Conservation (phyloP, 371 early-diverging fungal genomes). For the Mucor racemosus region DNA sequence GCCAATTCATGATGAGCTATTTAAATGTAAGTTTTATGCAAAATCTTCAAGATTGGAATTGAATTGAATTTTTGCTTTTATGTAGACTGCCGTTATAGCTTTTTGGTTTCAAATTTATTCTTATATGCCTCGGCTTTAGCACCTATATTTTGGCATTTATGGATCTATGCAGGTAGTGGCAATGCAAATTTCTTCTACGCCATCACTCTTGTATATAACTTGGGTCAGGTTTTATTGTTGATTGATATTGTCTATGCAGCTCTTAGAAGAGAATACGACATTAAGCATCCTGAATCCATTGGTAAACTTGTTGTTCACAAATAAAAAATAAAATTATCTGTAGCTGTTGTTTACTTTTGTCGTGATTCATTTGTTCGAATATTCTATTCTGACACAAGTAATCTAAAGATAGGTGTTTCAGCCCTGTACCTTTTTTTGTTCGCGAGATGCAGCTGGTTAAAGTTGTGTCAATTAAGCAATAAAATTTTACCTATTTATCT, state of each 20-base stretch:
- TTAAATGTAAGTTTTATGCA: constrained; percentile 72
- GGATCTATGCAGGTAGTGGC: constrained; percentile 93
- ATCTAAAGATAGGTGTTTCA: no score
- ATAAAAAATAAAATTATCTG: constrained; percentile 21
- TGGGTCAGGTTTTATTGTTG: constrained; percentile 82
- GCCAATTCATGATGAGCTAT: constrained; percentile 79
- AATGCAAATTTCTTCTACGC: constrained; percentile 98
- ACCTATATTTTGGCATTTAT: constrained; percentile 92
- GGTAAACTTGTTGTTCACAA: constrained; percentile 65
- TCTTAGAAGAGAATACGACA: constrained; percentile 80
- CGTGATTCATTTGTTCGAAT: no score
- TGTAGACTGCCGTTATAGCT: constrained; percentile 73
- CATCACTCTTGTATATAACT: constrained; percentile 87
- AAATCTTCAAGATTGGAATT: not conserved
- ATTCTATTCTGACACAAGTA: no score
- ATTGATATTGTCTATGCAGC: constrained; percentile 80
- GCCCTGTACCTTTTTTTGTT: no score
- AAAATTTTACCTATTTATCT: no score
- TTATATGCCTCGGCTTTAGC: constrained; percentile 77
- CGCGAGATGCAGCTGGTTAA: no score
- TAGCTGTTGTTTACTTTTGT: no score
- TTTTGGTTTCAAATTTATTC: constrained; percentile 67
- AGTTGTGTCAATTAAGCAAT: no score
- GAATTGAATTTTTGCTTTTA: no score
- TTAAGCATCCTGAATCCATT: constrained; percentile 62